Evolutionary conservation across 1,284 basidiomycete genomes (phyloP).

Genomic region (Afroboletus lepidellus): DNA sequence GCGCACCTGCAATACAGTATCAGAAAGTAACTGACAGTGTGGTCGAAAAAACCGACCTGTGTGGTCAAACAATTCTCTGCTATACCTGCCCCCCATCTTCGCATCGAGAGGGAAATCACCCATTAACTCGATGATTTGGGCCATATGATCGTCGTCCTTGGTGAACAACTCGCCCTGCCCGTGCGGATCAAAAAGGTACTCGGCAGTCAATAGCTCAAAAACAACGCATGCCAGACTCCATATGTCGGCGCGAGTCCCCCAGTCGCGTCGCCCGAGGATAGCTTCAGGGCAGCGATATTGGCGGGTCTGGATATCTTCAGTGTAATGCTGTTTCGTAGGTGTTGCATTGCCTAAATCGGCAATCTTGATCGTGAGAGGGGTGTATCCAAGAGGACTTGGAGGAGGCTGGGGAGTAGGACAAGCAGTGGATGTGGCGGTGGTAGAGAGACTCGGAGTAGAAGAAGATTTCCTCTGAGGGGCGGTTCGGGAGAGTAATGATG

Average conservation of each 20-base stretch:
- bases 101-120: constrained; percentile 69
- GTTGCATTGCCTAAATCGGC: constrained; percentile 90
- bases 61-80: constrained; percentile 81
- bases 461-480: constrained; percentile 43
- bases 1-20: constrained; percentile 40
- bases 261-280: constrained; percentile 83
- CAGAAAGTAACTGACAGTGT: not conserved
- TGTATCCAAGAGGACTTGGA: constrained; percentile 24
- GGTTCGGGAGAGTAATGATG: constrained; percentile 69
- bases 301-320: constrained; percentile 92
- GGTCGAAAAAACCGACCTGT: constrained; percentile 47
- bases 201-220: constrained; percentile 84
- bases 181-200: constrained; percentile 88
- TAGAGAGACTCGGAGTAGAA: constrained; percentile 24
- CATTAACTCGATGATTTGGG: constrained; percentile 87
- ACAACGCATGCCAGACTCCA: constrained; percentile 89
- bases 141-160: constrained; percentile 94
- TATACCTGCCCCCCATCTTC: constrained; percentile 83
- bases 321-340: constrained; percentile 79
- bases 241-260: constrained; percentile 83
- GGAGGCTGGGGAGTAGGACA: constrained; percentile 28
- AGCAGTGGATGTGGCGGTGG: constrained; percentile 26
- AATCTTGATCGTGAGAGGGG: constrained; percentile 83
- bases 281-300: constrained; percentile 93
- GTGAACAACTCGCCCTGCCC: constrained; percentile 79